Evolutionary conservation across 2,329 filamentous ascomycete species (phyloP).

Genomic region (Pestalotiopsis sp.): DNA sequence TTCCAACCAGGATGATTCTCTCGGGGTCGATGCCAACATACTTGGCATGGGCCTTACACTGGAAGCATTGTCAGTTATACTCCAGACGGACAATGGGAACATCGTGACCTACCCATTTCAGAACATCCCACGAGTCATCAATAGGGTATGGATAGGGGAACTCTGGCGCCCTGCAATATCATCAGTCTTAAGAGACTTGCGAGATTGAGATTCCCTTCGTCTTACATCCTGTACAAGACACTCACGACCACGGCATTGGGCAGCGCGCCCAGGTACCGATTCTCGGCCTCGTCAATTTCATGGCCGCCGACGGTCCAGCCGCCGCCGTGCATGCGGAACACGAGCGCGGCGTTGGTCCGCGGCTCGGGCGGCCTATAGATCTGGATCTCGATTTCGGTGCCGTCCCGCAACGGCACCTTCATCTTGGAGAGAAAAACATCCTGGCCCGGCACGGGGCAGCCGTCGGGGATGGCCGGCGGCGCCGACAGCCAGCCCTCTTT

Average conservation of each 20-base stretch:
- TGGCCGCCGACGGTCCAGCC: constrained; percentile 35
- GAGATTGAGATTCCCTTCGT: neutral
- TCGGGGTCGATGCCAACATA: constrained; percentile 36
- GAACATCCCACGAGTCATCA: constrained; percentile 53
- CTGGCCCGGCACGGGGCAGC: constrained; percentile 32
- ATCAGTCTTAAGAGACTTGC: neutral
- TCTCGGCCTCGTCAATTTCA: constrained; percentile 36
- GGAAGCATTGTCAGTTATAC: constrained; percentile 22
- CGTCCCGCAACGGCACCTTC: constrained; percentile 33
- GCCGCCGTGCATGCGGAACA: constrained; percentile 39
- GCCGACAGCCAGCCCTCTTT: constrained; percentile 23
- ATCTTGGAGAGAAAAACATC: constrained; percentile 32
- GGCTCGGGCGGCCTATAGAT: constrained; percentile 31
- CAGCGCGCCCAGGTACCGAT: constrained; percentile 32
- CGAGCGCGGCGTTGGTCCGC: constrained; percentile 21
- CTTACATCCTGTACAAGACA: constrained; percentile 38
- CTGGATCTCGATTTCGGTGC: constrained; percentile 35
- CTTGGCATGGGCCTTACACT: constrained; percentile 46
- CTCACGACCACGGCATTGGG: constrained; percentile 37
- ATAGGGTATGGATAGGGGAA: constrained; percentile 50
- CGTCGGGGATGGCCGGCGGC: constrained; percentile 25
- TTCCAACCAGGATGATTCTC: constrained; percentile 46
- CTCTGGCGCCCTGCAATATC: constrained; percentile 46
- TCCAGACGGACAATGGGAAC: constrained; percentile 20
- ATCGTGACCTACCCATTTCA: constrained; percentile 35